These are phyloP conservation scores for Colletotrichum sp. DNA, from an alignment of 2,329 filamentous ascomycete species.

Conservation along the genomic window DNA sequence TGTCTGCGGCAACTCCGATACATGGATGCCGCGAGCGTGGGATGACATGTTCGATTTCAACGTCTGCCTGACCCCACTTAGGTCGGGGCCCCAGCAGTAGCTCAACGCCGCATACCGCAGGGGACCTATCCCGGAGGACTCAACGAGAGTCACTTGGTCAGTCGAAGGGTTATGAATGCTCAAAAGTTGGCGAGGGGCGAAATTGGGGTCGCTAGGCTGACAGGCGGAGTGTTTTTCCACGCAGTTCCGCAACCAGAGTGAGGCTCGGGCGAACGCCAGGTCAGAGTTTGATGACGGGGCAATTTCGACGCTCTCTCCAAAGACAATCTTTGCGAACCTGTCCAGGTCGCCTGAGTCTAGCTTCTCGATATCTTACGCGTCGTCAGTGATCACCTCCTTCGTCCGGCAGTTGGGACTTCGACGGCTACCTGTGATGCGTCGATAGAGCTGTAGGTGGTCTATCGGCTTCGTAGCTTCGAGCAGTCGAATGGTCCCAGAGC, in stretches of 20 bases:
- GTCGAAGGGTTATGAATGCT: background rate
- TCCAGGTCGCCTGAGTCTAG: background rate
- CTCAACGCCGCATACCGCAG: background rate
- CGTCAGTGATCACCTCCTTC: background rate
- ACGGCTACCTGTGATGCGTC: background rate
- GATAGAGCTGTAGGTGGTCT: background rate
- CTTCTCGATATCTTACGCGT: background rate
- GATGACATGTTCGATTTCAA: background rate
- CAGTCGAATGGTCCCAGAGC: background rate
- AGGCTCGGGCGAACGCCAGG: background rate
- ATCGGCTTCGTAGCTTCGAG: background rate
- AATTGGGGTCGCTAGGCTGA: background rate
- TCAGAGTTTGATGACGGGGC: background rate
- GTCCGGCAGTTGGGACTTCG: rapidly evolving
- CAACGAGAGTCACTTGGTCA: background rate
- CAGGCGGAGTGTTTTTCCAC: background rate
- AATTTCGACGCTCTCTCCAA: background rate
- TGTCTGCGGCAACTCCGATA: background rate
- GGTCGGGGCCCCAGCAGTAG: background rate
- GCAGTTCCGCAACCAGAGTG: background rate
- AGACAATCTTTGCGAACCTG: background rate
- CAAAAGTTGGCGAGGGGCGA: background rate
- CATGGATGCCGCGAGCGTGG: background rate
- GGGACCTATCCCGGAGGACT: background rate
- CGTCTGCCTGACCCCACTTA: background rate